Conservation (phyloP, 345 rosid species). For the Physaria fendleri region DNA sequence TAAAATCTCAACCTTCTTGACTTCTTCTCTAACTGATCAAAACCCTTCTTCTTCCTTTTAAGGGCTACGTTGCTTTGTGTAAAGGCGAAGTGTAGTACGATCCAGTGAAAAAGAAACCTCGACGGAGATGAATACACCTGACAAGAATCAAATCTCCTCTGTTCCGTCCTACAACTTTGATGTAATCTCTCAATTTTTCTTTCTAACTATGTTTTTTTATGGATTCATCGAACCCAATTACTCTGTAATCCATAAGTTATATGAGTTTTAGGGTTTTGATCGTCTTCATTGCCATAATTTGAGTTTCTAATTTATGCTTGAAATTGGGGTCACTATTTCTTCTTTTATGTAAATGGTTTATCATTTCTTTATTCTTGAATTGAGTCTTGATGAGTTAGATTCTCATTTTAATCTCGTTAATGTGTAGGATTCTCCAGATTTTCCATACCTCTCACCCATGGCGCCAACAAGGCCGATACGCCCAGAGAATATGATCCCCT, state of each 20-base stretch:
- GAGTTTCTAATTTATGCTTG: neutral
- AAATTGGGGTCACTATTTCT: neutral
- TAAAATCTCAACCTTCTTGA: constrained; percentile 25
- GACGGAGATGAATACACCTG: constrained; percentile 56
- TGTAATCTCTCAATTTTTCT: constrained; percentile 25
- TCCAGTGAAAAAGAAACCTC: neutral
- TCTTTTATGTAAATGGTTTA: neutral
- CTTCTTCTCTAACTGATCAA: neutral
- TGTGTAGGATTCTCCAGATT: constrained; percentile 69
- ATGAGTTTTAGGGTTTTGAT: neutral
- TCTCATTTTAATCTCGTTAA: neutral
- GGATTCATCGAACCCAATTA: neutral
- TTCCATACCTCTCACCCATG: constrained; percentile 58
- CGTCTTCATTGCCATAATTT: neutral
- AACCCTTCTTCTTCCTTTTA: constrained; percentile 21
- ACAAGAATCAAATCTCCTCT: constrained; percentile 37
- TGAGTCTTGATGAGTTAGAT: neutral
- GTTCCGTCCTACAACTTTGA: constrained; percentile 39
- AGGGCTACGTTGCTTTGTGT: neutral
- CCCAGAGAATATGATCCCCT: constrained; percentile 28
- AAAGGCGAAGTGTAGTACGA: neutral
- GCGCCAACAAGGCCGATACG: constrained; percentile 38
- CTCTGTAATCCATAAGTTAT: neutral
- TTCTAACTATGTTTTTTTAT: neutral
- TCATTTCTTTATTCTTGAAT: neutral